Conservation (phyloP, 148 eudicot species). For the Bassia scoparia region DNA sequence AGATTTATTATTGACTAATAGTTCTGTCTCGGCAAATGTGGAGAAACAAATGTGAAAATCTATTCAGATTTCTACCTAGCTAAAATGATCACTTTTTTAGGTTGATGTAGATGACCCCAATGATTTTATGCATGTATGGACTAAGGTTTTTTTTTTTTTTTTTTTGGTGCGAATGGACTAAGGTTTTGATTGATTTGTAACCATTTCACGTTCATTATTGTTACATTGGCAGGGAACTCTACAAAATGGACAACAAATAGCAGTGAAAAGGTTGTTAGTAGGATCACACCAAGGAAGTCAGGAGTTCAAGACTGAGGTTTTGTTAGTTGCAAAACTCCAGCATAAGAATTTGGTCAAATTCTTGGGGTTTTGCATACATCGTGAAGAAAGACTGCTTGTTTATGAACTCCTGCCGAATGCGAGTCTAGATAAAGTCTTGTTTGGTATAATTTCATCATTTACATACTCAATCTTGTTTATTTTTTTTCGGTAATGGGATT, state of each 20-base stretch:
- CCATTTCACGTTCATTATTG: not conserved
- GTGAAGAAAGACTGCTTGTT: slow-evolving; percentile 25
- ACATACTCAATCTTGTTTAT: not conserved
- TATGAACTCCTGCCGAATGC: slow-evolving; percentile 20
- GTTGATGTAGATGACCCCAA: too few relatives aligned
- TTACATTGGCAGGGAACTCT: slow-evolving; percentile 4
- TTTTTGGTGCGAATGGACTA: not conserved
- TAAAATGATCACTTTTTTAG: too few relatives aligned
- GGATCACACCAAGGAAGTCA: slow-evolving; percentile 13
- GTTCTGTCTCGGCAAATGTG: too few relatives aligned
- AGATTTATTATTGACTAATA: too few relatives aligned
- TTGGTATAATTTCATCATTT: not conserved
- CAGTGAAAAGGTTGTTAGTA: slow-evolving; percentile 24
- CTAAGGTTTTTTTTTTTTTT: too few relatives aligned
- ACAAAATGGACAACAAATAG: slow-evolving; percentile 12
- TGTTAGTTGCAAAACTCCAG: slow-evolving; percentile 22
- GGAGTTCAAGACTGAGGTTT: slow-evolving; percentile 22
- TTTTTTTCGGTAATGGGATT: not conserved
- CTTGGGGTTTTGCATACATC: slow-evolving; percentile 15
- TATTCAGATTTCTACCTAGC: too few relatives aligned
- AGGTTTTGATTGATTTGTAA: not conserved
- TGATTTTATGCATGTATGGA: too few relatives aligned
- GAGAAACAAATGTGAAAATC: too few relatives aligned
- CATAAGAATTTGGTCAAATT: slow-evolving; percentile 24
- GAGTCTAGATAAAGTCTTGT: slow-evolving; percentile 20